phyloP scores from a whole-genome alignment of 192 early-diverging fungal species.

The Globomyces pollinis-pini region DNA sequence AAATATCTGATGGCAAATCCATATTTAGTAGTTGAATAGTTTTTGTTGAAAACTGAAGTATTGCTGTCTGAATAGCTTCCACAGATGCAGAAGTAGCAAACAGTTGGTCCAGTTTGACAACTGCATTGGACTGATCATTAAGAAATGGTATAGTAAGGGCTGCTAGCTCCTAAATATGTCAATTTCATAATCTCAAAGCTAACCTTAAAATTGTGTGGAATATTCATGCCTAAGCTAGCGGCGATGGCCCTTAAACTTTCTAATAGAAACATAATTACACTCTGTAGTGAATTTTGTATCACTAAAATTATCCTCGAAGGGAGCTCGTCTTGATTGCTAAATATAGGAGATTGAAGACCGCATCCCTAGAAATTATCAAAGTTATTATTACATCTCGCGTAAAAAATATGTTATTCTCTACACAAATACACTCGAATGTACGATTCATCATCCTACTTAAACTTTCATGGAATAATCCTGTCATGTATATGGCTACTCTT shows the following conservation, averaged over 20 bases:
- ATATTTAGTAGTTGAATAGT: slow-evolving; percentile 6
- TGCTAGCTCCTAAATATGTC: no score
- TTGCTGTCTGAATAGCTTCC: neutral
- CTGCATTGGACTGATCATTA: no score
- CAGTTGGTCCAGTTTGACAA: no score
- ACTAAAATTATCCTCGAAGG: neutral
- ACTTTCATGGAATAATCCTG: neutral
- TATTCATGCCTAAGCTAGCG: neutral
- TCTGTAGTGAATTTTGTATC: neutral
- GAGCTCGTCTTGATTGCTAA: neutral
- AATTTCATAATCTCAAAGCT: neutral
- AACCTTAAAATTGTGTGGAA: neutral
- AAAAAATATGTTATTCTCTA: slow-evolving; percentile 1
- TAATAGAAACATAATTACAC: neutral
- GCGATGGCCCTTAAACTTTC: neutral
- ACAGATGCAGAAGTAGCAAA: no score
- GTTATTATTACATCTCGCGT: neutral
- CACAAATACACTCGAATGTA: neutral
- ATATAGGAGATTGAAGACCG: neutral
- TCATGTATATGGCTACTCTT: neutral
- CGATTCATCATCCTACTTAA: neutral
- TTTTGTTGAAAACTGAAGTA: neutral
- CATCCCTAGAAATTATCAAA: neutral
- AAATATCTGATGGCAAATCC: neutral
- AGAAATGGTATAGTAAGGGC: no score